Base-by-base conservation (phyloP, 2,329 filamentous ascomycete species). In the Juglanconis juglandina region DNA sequence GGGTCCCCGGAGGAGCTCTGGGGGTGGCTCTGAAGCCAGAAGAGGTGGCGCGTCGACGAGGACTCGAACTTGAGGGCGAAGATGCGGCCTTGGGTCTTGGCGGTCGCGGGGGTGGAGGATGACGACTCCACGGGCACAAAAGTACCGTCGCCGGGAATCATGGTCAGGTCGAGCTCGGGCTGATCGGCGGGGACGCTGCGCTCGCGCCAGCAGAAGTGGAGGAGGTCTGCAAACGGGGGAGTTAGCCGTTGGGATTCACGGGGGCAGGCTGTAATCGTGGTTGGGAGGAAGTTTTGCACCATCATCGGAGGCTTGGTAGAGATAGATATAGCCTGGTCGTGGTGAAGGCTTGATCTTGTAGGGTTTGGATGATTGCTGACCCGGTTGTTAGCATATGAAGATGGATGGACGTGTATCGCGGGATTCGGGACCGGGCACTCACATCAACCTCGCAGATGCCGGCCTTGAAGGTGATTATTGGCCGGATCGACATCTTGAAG, bases 191-290 rank as follows among this genome's bases (percentile, higher is more conserved):
- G 80, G 61, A 86, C 84, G 66, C 81, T 83, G 66, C 95, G 89
- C 69, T 91, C 87, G 66, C 93, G 89, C 96, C 96, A 99, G 84
- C 93, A 97, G 79, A 99, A 96, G 79, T 97, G 93, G 63, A 96
- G 83, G 63, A 99, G 85, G 56, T 97, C 90, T 92, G 66, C 42
- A 34, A 11, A 39, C 34, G 47, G n/a, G 47, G n/a, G 14, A 32
- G 32, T 63, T 34, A 63, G 47, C n/a, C 14, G 34, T 14, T 7
- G 37, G 8, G 48, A 24, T 24, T 14, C 14, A n/a, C 34, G n/a
- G 48, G 48, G 34, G 14, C 33, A 57, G 52, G 41, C 30, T 44
- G 46, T 3, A 52, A 24, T 24, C 24, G 24, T 24, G 24, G 24
- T 24, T 24, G 30, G 35, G 53, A 1, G 13, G 7, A n/a, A 7